Percentiles rank a stretch among this genome's conserved stretches.
These are phyloP conservation scores for Graphium sp. DNA, from an alignment of 2,329 filamentous ascomycete species.

Conservation along the genomic window DNA sequence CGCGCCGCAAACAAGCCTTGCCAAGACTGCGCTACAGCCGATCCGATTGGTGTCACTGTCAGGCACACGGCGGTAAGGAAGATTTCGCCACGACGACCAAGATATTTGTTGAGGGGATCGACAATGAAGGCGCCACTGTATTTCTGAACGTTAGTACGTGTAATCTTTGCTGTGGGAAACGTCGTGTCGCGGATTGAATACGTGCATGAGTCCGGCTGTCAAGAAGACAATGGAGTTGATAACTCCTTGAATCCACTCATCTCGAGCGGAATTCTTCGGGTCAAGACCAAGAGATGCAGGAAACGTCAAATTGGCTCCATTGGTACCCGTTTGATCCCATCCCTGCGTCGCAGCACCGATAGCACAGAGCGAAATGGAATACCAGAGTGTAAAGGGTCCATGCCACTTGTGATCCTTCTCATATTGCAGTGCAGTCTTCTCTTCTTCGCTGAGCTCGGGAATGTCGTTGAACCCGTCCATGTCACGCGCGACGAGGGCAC, in stretches of 20 bases:
- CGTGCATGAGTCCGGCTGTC: slow-evolving; percentile 40
- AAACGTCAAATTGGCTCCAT: slow-evolving; percentile 45
- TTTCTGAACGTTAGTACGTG: neutral
- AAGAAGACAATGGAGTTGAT: slow-evolving; percentile 16
- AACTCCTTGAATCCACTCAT: slow-evolving; percentile 22
- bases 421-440: slow-evolving; percentile 17
- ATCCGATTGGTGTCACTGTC: slow-evolving; percentile 38
- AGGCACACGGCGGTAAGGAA: slow-evolving; percentile 41
- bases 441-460: slow-evolving; percentile 12
- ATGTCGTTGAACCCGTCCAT: slow-evolving; percentile 10
- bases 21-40: slow-evolving; percentile 42
- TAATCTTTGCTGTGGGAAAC: neutral
- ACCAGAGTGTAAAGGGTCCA: slow-evolving; percentile 23
- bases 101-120: slow-evolving; percentile 39
- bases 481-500: slow-evolving; percentile 18
- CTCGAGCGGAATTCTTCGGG: slow-evolving; percentile 16
- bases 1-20: slow-evolving; percentile 28
- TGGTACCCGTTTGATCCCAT: slow-evolving; percentile 48
- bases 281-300: slow-evolving; percentile 22
- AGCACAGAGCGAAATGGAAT: slow-evolving; percentile 33
- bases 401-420: slow-evolving; percentile 43
- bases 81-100: slow-evolving; percentile 50
- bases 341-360: slow-evolving; percentile 39
- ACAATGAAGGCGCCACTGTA: slow-evolving; percentile 12
- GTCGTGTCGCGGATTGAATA: slow-evolving; percentile 29